Percentiles rank a stretch among this genome's conserved stretches.
Conservation (phyloP, 176 grass and related monocot genomes). For the Metroxylon sagu region DNA sequence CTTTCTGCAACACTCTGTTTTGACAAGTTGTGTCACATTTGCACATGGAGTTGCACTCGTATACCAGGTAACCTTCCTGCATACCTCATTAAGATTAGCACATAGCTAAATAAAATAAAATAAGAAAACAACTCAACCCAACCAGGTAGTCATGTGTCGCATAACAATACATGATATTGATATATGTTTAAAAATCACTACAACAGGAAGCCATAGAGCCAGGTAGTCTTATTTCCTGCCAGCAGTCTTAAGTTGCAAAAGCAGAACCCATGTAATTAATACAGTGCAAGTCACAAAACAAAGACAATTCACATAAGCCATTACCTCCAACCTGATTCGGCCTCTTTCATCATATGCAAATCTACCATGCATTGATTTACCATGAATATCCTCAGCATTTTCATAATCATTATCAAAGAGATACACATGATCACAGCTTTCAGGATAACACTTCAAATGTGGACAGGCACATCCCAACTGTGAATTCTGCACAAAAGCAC, state of each 20-base stretch:
- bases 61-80: slow-evolving; percentile 81
- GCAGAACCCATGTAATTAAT: too few relatives aligned
- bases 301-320: background rate
- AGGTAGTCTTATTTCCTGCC: too few relatives aligned
- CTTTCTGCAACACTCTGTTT: slow-evolving; percentile 94
- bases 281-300: too few relatives aligned
- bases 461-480: slow-evolving; percentile 51
- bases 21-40: slow-evolving; percentile 57
- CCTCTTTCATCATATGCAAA: slow-evolving; percentile 73
- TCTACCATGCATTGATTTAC: slow-evolving; percentile 52
- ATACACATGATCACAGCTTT: slow-evolving; percentile 63
- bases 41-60: slow-evolving; percentile 84
- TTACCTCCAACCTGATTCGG: slow-evolving; percentile 72
- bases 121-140: background rate
- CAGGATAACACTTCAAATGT: slow-evolving; percentile 38
- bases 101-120: slow-evolving; percentile 15
- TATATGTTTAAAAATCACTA: background rate
- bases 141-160: background rate
- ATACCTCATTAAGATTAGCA: background rate
- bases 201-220: too few relatives aligned
- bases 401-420: slow-evolving; percentile 51
- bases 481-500: slow-evolving; percentile 39
- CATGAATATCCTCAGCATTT: slow-evolving; percentile 51
- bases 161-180: background rate
- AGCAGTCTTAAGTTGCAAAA: too few relatives aligned